Evolutionary conservation across 371 early-diverging fungal genomes (phyloP), one percentile per base, ranked within the genome.

Genomic region (Haplosporangium sp.): DNA sequence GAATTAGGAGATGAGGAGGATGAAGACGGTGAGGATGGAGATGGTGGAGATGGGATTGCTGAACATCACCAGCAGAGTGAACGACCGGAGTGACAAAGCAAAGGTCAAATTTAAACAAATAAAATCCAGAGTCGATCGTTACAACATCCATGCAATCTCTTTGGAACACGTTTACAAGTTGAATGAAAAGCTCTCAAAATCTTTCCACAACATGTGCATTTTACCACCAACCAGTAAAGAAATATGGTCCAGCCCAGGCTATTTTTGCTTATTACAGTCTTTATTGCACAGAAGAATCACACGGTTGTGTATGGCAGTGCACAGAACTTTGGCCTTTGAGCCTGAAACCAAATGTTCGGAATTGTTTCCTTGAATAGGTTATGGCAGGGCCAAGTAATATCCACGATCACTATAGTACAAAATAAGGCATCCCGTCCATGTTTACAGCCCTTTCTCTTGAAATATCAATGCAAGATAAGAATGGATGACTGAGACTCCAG

Each of bases 1-100:
- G 69, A 68, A 48, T 50, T 74, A 27, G 74, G 55, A 0, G 72
- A 63, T 39, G 66, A 65, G 4, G 72, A 67, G 17, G 76, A 76
- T 15, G 65, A 65, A 27, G 69, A 64, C 9, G 74, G 67, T 20
- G 73, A 66, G 10, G 67, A 63, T 15, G 65, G 56, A 55, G 35
- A 45, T 50, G 19, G 59, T 3, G 45, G 39, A n/a, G 20, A 42
- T 34, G 45, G 27, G 7, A 42, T 27, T 17, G 47, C n/a, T 9
- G 48, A 40, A 3, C 42, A 19, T 44, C 59, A 10, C 34, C 50
- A 67, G n/a, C 61, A 35, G 20, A 9, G 34, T 4, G 61, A 47
- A 38, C 64, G 61, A 44, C 4, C 61, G n/a, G 72, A 37, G 56
- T 60, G 61, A 10, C 47, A 55, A 15, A 64, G 64, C 42, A 57